phyloP scores from a whole-genome alignment of 371 early-diverging fungal species.

The Sporodiniella umbellata region DNA sequence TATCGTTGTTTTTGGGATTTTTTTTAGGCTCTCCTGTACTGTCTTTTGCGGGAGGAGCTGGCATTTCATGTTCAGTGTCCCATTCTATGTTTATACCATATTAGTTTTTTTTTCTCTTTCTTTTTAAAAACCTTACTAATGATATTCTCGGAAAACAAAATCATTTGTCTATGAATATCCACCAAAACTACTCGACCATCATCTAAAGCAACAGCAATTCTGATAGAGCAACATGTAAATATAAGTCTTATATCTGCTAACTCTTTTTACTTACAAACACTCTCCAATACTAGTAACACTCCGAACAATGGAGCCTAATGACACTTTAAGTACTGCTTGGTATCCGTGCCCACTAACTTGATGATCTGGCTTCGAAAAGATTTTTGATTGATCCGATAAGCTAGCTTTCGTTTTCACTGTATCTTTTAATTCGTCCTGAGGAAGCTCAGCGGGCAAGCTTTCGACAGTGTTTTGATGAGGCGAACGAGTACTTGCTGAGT shows the following conservation, averaged over 20 bases:
- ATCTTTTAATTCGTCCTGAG: background rate
- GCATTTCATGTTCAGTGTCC: slow-evolving; percentile 2
- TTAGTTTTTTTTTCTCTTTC: background rate
- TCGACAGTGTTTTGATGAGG: background rate
- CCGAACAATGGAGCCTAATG: slow-evolving; percentile 4
- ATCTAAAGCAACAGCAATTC: slow-evolving; percentile 19
- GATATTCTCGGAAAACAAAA: slow-evolving; percentile 17
- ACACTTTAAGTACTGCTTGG: slow-evolving; percentile 5
- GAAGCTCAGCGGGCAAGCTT: too few relatives aligned
- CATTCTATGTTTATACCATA: background rate
- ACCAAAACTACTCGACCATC: slow-evolving; percentile 16
- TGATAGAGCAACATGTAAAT: background rate
- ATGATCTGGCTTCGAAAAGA: slow-evolving; percentile 6
- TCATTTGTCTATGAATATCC: slow-evolving; percentile 12
- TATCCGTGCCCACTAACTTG: slow-evolving; percentile 5
- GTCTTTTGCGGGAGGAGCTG: background rate
- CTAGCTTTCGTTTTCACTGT: background rate
- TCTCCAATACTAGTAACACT: slow-evolving; percentile 18
- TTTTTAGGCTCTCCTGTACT: slow-evolving; percentile 4
- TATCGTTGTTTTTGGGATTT: slow-evolving; percentile 6
- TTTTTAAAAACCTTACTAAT: slow-evolving; percentile 8
- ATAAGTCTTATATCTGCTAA: background rate
- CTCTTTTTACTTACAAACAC: slow-evolving; percentile 15
- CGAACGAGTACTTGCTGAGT: background rate
- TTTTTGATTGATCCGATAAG: background rate